Base-by-base conservation (phyloP, 352 stramenopile species). In the Pythium grandisporangium region DNA sequence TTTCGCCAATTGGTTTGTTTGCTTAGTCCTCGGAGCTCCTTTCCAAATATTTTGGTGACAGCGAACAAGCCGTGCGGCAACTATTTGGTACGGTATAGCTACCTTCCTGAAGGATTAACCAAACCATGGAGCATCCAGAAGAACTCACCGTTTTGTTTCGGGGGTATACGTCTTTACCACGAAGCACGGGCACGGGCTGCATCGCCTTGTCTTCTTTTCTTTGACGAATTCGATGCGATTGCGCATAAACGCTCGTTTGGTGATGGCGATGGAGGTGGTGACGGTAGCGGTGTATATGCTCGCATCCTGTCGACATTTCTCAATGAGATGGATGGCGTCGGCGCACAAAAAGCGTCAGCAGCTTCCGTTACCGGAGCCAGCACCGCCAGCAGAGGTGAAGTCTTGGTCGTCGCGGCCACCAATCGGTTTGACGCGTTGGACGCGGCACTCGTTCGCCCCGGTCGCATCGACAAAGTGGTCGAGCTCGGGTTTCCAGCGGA, bases 1-100 rank as follows among this genome's bases (percentile, higher is more conserved):
- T n/a, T n/a, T n/a, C n/a, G n/a, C n/a, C n/a, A n/a, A n/a, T n/a
- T n/a, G n/a, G n/a, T n/a, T n/a, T n/a, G n/a, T n/a, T n/a, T n/a
- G n/a, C 24, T 8, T 30, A 92, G 78, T 87, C 76, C 11, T 87
- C 78, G 1, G 74, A 89, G 43, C 46, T 94, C 32, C 56, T 94
- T 10, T 92, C 78, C 43, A 91, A 91, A 46, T 94, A 87, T 51
- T 92, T 94, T 51, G 76, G 76, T 16, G 81, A 92, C 46, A 94
- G 76, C 40, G 81, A 94, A 48, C 75, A 83, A 36, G 62, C 70
- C 6, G 79, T 94, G 24, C 78, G 81, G 2, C 53, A 84, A 33
- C 58, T 94, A 2, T 92, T 94, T 48, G 78, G 75, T 86, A 63
- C 19, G 63, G n/a, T n/a, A n/a, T n/a, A n/a, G n/a, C n/a, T n/a